phyloP scores from a whole-genome alignment of 192 early-diverging fungal genomes.

The Backusella mclennaniae region DNA sequence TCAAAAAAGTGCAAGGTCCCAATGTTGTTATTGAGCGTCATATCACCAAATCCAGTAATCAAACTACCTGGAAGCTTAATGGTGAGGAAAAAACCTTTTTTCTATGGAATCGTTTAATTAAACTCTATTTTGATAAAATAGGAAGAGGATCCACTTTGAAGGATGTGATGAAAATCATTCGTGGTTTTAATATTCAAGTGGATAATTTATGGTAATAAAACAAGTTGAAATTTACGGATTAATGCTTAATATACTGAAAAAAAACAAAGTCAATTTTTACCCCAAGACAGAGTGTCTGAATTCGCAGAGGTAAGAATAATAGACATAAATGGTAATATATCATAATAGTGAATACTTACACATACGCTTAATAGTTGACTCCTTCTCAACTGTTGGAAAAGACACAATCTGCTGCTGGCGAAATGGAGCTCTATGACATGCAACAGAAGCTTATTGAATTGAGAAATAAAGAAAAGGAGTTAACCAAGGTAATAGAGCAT shows the following conservation, averaged over 20 bases:
- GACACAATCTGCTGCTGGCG: slow-evolving; percentile 85
- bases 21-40: slow-evolving; percentile 60
- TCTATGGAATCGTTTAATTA: neutral
- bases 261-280: slow-evolving; percentile 81
- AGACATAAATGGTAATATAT: neutral
- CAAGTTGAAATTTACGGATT: neutral
- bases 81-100: slow-evolving; percentile 41
- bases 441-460: slow-evolving; percentile 67
- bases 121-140: slow-evolving; percentile 21
- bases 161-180: slow-evolving; percentile 64
- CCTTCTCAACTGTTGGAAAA: slow-evolving; percentile 74
- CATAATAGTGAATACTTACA: neutral
- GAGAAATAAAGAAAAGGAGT: slow-evolving; percentile 51
- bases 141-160: slow-evolving; percentile 57
- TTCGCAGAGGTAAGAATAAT: slow-evolving; percentile 71
- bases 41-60: slow-evolving; percentile 63
- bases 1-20: slow-evolving; percentile 47
- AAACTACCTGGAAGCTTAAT: slow-evolving; percentile 78
- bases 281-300: slow-evolving; percentile 91
- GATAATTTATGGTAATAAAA: slow-evolving; percentile 85
- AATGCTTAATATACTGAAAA: neutral
- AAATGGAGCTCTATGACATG: slow-evolving; percentile 55
- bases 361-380: slow-evolving; percentile 55
- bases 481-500: slow-evolving; percentile 32
- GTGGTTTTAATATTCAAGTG: slow-evolving; percentile 81